These are phyloP conservation scores for Trichoderma gamsii DNA, from an alignment of 495 filamentous ascomycete species.

Conservation along the genomic window DNA sequence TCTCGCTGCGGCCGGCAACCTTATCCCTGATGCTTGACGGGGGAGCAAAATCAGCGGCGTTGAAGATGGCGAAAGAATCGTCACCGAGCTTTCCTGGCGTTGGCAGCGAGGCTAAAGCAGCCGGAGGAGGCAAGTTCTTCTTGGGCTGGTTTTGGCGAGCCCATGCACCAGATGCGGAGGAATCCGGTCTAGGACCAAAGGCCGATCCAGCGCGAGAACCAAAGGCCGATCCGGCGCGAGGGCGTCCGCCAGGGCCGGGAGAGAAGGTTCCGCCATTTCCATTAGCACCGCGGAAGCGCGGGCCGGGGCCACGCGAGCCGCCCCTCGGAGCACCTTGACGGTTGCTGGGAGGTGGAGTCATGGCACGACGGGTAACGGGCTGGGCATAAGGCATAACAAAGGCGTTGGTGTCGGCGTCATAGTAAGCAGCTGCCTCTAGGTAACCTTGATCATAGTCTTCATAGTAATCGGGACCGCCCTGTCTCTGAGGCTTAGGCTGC, in stretches of 20 bases:
- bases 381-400: conserved; percentile 77
- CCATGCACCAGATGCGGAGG: conserved; percentile 48
- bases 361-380: conserved; percentile 79
- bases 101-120: conserved; percentile 67
- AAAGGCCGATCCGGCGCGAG: conserved; percentile 39
- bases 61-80: conserved; percentile 63
- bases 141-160: conserved; percentile 40
- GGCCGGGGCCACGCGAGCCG: conserved; percentile 25
- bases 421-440: conserved; percentile 56
- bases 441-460: conserved; percentile 65
- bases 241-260: conserved; percentile 27
- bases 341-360: conserved; percentile 88
- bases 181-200: conserved; percentile 53
- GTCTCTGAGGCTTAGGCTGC: conserved; percentile 20
- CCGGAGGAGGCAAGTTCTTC: conserved; percentile 66
- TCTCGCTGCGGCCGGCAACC: conserved; percentile 68
- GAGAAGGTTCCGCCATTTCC: conserved; percentile 2
- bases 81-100: conserved; percentile 82
- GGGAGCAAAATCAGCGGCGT: conserved; percentile 81
- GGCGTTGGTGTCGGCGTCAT: conserved; percentile 66
- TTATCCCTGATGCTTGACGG: conserved; percentile 62
- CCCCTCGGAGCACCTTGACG: conserved; percentile 16
- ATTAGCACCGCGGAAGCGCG: conserved; percentile 24
- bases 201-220: conserved; percentile 42
- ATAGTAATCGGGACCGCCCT: conserved; percentile 51